phyloP scores from a whole-genome alignment of 352 stramenopile species.

The Globisporangium mamillatum region DNA sequence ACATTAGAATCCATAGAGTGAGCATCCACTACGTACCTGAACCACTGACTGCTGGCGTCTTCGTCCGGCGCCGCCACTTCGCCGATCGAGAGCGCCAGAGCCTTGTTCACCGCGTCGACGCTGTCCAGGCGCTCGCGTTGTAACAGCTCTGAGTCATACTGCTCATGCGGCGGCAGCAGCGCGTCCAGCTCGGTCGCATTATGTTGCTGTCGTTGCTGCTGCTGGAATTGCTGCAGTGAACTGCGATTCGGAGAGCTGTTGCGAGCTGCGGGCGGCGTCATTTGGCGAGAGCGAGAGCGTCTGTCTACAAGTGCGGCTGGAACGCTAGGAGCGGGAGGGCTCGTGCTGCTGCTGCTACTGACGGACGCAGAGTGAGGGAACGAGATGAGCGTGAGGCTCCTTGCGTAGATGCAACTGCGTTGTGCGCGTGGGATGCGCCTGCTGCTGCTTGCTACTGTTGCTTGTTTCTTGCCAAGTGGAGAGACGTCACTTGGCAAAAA shows the following conservation, averaged over 20 bases:
- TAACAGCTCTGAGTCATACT: background rate
- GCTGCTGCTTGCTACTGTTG: too few species aligned
- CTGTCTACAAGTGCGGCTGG: background rate
- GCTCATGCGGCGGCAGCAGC: conserved; percentile 19
- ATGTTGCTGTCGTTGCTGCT: background rate
- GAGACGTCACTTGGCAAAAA: background rate
- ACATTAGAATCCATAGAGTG: too few species aligned
- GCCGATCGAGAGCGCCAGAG: conserved; percentile 41
- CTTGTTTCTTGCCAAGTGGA: background rate
- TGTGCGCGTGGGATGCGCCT: too few species aligned
- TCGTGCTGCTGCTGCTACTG: background rate
- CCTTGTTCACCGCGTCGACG: conserved; percentile 56
- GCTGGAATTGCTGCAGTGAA: background rate
- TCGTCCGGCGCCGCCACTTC: conserved; percentile 57
- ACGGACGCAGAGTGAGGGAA: too few species aligned
- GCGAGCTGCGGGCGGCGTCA: background rate
- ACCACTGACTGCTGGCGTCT: conserved; percentile 25
- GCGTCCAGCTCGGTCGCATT: conserved; percentile 28
- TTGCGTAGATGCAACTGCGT: too few species aligned
- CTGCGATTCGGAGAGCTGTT: background rate
- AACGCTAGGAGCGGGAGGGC: background rate
- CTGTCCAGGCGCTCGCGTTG: conserved; percentile 18
- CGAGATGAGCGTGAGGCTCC: too few species aligned
- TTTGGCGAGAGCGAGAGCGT: background rate
- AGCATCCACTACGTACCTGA: conserved; percentile 12